Base-by-base conservation (phyloP, 208 protist genomes). In the Borovskyia barvae region DNA sequence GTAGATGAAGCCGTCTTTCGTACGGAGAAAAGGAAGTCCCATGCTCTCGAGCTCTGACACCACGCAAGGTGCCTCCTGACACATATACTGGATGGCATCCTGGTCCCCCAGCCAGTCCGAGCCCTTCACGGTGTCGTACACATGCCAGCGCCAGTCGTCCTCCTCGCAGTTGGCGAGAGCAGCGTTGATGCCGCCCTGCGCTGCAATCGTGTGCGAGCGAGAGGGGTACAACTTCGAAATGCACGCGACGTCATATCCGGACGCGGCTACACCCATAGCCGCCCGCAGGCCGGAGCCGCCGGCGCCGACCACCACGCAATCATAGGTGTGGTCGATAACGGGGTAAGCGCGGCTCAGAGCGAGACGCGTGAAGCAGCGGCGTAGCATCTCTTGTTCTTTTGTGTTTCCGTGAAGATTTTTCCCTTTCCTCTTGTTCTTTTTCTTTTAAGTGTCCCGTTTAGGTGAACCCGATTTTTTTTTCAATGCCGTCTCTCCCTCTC, bases 81-180 rank as follows among this genome's bases (percentile, higher is more conserved):
- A 99, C 98, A 99, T 99, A 87, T 99, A 99, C 76, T 99, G 97
- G 65, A 99, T 99, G 17, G 98, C 93, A 66, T 99, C 98, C 88
- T 99, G 97, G 66, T 99, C 97, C 32, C 97, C 97, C 17, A 99
- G 90, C 97, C 97, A 99, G 80, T 99, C 98, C 62, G 82, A 95
- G 50, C 98, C 98, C 82, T 99, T 99, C 26, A 99, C 97, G 0
- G 98, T 99, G 77, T 99, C 98, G 77, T 99, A 99, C 51, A 97
- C 92, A 67, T 99, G 98, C 94, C 97, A 99, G 30, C 98, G 87
- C 98, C 98, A 99, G 87, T 99, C 97, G 65, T 99, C 98, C 59
- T 97, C 79, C 46, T 90, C 87, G 72, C 98, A 98, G 85, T 99
- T 99, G 39, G 95, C 97, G 7, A 99, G 89, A 1, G 98, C 98